Percentiles rank a stretch among this genome's conserved stretches.
Evolutionary conservation across 805 yeast species (phyloP).

Genomic region (Candida xyloterini): DNA sequence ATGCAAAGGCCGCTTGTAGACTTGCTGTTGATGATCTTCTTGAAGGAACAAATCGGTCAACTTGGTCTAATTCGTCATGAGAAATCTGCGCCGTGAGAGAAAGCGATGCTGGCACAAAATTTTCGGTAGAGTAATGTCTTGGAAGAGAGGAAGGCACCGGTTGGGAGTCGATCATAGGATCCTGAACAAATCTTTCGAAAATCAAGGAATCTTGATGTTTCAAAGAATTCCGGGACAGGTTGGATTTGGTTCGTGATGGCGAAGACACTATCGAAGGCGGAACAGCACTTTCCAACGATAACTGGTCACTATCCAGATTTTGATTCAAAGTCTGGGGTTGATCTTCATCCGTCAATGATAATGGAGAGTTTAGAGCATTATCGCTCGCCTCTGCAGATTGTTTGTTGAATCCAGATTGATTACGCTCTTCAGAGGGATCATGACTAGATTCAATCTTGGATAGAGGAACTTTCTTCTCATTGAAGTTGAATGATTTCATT

Average conservation of each 20-base stretch:
- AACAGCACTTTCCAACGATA: constrained; percentile 17
- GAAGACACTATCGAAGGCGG: constrained; percentile 6
- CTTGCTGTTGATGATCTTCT: constrained; percentile 55
- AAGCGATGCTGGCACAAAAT: constrained; percentile 54
- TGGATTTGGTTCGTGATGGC: constrained; percentile 2
- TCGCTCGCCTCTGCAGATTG: neutral
- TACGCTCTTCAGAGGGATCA: constrained; percentile 17
- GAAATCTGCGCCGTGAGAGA: constrained; percentile 46
- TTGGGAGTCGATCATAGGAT: constrained; percentile 39
- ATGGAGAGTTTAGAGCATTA: constrained; percentile 18
- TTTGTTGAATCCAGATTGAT: neutral
- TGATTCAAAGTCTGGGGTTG: constrained; percentile 3
- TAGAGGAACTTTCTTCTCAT: constrained; percentile 6
- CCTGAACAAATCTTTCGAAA: constrained; percentile 68
- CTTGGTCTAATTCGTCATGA: constrained; percentile 34
- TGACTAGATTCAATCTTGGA: constrained; percentile 16
- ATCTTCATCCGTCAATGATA: constrained; percentile 21
- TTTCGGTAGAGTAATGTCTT: constrained; percentile 43
- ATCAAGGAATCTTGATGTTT: constrained; percentile 43
- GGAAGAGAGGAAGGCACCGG: constrained; percentile 32
- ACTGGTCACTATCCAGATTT: constrained; percentile 20
- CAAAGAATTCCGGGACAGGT: constrained; percentile 6
- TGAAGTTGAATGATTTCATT: constrained; percentile 16
- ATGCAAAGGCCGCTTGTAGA: constrained; percentile 35
- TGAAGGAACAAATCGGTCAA: constrained; percentile 47